Evolutionary conservation across 495 filamentous ascomycete species (phyloP).

Genomic region (Aspergillus ostianus): DNA sequence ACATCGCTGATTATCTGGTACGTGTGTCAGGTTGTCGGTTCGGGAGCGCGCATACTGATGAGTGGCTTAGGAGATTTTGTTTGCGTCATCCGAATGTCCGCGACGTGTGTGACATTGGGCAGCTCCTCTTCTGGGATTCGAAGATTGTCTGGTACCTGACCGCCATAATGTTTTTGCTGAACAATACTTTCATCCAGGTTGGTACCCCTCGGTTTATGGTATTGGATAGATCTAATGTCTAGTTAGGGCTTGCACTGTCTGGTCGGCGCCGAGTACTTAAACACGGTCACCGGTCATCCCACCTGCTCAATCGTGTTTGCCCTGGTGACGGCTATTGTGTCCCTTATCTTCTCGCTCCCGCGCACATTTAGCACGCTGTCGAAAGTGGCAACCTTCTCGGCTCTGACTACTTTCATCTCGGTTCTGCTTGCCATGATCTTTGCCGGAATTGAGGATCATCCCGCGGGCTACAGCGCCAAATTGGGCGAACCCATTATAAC

Average conservation of each 20-base stretch:
- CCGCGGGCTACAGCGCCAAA: constrained; percentile 55
- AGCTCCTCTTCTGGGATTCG: constrained; percentile 80
- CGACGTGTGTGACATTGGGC: constrained; percentile 88
- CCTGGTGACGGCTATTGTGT: constrained; percentile 65
- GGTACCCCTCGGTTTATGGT: constrained; percentile 1
- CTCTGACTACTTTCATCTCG: constrained; percentile 82
- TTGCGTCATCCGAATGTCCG: constrained; percentile 81
- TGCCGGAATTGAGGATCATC: constrained; percentile 67
- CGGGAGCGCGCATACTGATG: constrained; percentile 9
- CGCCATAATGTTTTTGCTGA: constrained; percentile 83
- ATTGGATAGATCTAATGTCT: constrained; percentile 14
- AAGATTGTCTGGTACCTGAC: constrained; percentile 80
- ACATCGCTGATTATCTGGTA: constrained; percentile 82
- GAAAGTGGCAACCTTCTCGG: constrained; percentile 70
- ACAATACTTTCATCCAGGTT: constrained; percentile 85
- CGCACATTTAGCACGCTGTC: constrained; percentile 78
- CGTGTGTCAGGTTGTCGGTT: constrained; percentile 15
- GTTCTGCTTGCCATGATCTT: constrained; percentile 79
- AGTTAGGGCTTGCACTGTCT: constrained; percentile 70
- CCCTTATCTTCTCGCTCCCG: constrained; percentile 73
- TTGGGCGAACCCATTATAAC: constrained; percentile 61
- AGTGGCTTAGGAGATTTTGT: constrained; percentile 66
- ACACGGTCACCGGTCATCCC: constrained; percentile 69
- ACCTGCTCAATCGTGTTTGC: constrained; percentile 74
- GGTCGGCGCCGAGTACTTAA: constrained; percentile 76